Base-by-base conservation (phyloP, 257 asterid species). In the Parsonsia alboflavescens region DNA sequence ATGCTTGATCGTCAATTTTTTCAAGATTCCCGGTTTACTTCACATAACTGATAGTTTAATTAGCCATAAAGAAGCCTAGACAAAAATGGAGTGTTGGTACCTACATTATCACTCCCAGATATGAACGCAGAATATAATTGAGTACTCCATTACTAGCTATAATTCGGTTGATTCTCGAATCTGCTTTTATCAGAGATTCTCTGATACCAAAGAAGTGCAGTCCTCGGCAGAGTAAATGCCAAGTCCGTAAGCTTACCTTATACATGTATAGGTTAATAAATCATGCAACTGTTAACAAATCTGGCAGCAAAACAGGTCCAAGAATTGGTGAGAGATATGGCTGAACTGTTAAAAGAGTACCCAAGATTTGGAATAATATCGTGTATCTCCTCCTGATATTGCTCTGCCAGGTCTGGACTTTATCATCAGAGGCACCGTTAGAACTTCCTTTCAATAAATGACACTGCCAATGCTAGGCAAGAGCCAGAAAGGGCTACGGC, bases 171-270 rank as follows among this genome's bases (percentile, higher is more conserved):
- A 73, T 62, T 63, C 44, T 68, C 21, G 70, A 69, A 76, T 76
- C 79, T 68, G 75, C 3, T 5, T 28, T 17, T 21, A 36, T n/a
- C 72, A 76, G 80, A 30, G 76, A 71, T 70, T 77, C 80, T 72
- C 77, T 66, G 81, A 24, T 15, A n/a, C 62, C 4, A 21, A 7
- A 6, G 52, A 22, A 42, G 70, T 72, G 52, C 76, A 72, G 76
- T 30, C 46, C 61, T 39, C n/a, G 44, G 26, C 53, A n/a, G 21
- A 77, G 81, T 83, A 74, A 72, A 74, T 70, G 86, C 70, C 2
- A 72, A 54, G 19, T 64, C 79, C 84, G 75, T 81, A 77, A 66
- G 59, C 22, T 77, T 79, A 53, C 82, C 54, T 73, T 64, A 82
- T 70, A 64, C 28, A 78, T 73, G 68, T 11, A 36, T 41, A 48